phyloP scores from a whole-genome alignment of 2,329 filamentous ascomycete genomes.

The Atkinsonella hypoxylon region DNA sequence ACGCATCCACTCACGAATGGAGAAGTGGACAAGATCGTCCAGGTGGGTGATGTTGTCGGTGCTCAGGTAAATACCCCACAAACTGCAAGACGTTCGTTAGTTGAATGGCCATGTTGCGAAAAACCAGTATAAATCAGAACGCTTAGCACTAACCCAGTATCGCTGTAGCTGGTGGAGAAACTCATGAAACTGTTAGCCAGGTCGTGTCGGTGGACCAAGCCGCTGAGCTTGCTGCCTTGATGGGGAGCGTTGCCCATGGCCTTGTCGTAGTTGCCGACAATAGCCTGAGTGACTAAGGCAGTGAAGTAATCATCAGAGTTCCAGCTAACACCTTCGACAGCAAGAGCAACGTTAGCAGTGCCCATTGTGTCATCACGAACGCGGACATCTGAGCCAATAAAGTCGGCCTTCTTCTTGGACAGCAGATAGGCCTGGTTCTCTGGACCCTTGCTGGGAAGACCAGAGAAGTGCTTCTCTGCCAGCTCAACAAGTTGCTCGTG shows the following conservation, averaged over 20 bases:
- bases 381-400: constrained; percentile 91
- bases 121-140: not conserved
- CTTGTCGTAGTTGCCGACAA: constrained; percentile 99
- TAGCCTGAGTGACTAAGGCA: constrained; percentile 91
- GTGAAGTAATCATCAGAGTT: constrained; percentile 99
- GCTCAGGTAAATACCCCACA: constrained; percentile 99
- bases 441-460: constrained; percentile 63
- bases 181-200: constrained; percentile 99
- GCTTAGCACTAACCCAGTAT: constrained; percentile 67
- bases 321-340: constrained; percentile 99
- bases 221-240: constrained; percentile 96
- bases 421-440: constrained; percentile 62
- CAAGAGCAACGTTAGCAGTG: constrained; percentile 94
- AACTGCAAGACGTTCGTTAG: constrained; percentile 38
- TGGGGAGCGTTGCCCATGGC: constrained; percentile 95
- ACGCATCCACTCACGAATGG: constrained; percentile 95
- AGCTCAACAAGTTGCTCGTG: constrained; percentile 91
- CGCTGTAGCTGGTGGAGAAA: constrained; percentile 98
- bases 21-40: constrained; percentile 96
- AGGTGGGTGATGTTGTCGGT: constrained; percentile 77
- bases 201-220: constrained; percentile 85
- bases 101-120: not conserved
- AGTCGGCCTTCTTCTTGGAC: constrained; percentile 83
- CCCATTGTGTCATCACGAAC: constrained; percentile 93
- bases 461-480: constrained; percentile 88